These are phyloP conservation scores for Skeletonema marinoi DNA, from an alignment of 108 stramenopile species.

Conservation along the genomic window DNA sequence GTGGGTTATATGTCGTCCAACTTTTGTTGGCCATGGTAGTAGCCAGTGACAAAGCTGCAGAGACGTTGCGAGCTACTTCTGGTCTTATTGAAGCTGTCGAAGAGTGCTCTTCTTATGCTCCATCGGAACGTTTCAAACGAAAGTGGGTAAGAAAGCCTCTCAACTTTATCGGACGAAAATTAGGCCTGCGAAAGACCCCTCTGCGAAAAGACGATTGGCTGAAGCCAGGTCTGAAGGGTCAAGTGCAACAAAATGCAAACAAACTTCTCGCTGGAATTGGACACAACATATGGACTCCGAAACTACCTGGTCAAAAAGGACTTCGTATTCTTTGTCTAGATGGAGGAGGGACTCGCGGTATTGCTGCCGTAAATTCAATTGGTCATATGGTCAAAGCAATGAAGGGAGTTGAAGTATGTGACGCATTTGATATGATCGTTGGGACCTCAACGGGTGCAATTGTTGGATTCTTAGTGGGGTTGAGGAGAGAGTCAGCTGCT, in stretches of 20 bases:
- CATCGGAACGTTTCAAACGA: slow-evolving; percentile 31
- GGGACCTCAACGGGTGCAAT: slow-evolving; percentile 90
- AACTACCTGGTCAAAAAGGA: slow-evolving; percentile 73
- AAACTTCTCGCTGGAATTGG: slow-evolving; percentile 83
- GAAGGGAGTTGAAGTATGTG: slow-evolving; percentile 73
- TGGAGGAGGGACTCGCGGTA: slow-evolving; percentile 85
- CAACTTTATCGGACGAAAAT: slow-evolving; percentile 20
- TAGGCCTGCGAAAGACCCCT: slow-evolving; percentile 6
- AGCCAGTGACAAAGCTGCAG: slow-evolving; percentile 77
- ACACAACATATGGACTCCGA: slow-evolving; percentile 83
- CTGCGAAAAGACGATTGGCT: slow-evolving; percentile 18
- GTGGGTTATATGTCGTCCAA: slow-evolving; percentile 76
- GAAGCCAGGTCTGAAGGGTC: slow-evolving; percentile 38
- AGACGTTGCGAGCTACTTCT: slow-evolving; percentile 63
- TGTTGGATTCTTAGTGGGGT: slow-evolving; percentile 73
- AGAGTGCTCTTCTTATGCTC: slow-evolving; percentile 50
- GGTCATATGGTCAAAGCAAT: slow-evolving; percentile 60
- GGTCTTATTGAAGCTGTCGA: slow-evolving; percentile 68
- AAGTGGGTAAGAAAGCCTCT: slow-evolving; percentile 44
- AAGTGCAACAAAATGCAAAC: slow-evolving; percentile 75
- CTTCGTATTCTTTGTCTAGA: slow-evolving; percentile 41
- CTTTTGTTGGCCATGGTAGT: slow-evolving; percentile 75
- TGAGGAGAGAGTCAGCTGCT: slow-evolving; percentile 68
- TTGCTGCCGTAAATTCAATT: slow-evolving; percentile 74
- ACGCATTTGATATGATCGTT: slow-evolving; percentile 84